A percentile compares a stretch with the other conserved stretches of the same genome.
Evolutionary conservation across 306 rosid species (phyloP).

Genomic region (Mucuna pruriens): DNA sequence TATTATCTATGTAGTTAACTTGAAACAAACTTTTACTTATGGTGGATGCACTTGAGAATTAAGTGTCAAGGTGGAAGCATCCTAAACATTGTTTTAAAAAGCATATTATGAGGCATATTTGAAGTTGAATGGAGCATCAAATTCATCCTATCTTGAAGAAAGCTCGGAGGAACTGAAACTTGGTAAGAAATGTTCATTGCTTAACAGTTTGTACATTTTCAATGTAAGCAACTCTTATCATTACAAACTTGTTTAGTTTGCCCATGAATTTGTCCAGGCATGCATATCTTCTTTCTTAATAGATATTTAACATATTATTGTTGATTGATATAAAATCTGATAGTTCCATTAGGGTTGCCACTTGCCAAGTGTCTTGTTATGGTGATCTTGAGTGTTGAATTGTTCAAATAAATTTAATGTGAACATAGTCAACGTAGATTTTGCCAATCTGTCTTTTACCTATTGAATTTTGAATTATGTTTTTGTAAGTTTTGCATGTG

Average conservation of each 20-base stretch:
- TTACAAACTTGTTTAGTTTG: neutral
- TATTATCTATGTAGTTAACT: neutral
- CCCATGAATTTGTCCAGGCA: neutral
- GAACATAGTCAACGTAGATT: neutral
- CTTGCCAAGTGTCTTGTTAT: neutral
- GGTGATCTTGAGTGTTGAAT: neutral
- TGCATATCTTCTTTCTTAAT: neutral
- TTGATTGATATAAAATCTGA: neutral
- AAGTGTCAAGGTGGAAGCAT: neutral
- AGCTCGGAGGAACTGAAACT: neutral
- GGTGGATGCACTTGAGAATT: constrained; percentile 17
- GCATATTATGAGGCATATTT: neutral
- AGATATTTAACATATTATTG: neutral
- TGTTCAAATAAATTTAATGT: neutral
- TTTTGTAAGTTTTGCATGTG: neutral
- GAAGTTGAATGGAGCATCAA: neutral
- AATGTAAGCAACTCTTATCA: neutral
- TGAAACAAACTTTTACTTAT: neutral
- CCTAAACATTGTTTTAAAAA: neutral
- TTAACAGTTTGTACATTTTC: neutral
- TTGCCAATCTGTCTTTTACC: neutral
- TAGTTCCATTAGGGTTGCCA: neutral
- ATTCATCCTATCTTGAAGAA: neutral
- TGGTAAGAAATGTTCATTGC: neutral
- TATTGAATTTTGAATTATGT: neutral